Percentiles rank a stretch among this genome's conserved stretches.
Conservation (phyloP, 805 yeast genomes). For the Diddensiella transvaalensis region DNA sequence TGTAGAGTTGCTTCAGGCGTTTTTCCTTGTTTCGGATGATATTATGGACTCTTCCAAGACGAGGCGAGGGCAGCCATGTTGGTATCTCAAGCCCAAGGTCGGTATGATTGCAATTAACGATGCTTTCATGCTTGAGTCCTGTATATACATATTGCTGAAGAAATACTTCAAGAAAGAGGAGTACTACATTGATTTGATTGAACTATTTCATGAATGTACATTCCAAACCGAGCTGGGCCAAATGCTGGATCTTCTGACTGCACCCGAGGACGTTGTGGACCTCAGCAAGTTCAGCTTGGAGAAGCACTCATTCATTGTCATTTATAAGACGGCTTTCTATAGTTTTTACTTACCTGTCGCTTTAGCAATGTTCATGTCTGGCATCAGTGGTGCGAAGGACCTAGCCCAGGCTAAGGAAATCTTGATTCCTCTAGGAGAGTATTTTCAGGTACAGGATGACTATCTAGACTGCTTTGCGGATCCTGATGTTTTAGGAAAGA, state of each 20-base stretch:
- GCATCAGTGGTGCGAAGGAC: slow-evolving; percentile 64
- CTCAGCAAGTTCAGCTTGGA: slow-evolving; percentile 77
- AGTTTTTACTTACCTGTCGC: slow-evolving; percentile 97
- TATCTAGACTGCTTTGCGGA: slow-evolving; percentile 95
- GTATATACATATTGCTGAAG: slow-evolving; percentile 84
- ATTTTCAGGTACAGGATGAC: slow-evolving; percentile 98
- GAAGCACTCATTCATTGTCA: slow-evolving; percentile 93
- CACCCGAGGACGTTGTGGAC: slow-evolving; percentile 94
- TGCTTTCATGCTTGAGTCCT: slow-evolving; percentile 93
- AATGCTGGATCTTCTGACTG: slow-evolving; percentile 89
- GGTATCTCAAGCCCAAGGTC: slow-evolving; percentile 80
- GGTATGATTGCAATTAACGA: slow-evolving; percentile 96
- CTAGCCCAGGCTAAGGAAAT: slow-evolving; percentile 84
- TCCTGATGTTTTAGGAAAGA: slow-evolving; percentile 95
- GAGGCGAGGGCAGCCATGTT: slow-evolving; percentile 97
- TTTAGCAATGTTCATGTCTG: slow-evolving; percentile 90
- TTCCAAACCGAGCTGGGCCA: slow-evolving; percentile 98
- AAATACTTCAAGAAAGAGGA: slow-evolving; percentile 78
- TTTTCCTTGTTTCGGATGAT: slow-evolving; percentile 95
- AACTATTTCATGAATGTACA: slow-evolving; percentile 94
- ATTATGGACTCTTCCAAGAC: slow-evolving; percentile 97
- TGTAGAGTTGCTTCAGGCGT: slow-evolving; percentile 91
- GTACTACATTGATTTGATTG: slow-evolving; percentile 86
- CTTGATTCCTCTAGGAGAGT: slow-evolving; percentile 92
- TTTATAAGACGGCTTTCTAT: slow-evolving; percentile 95